Evolutionary conservation across 2,329 filamentous ascomycete genomes (phyloP), one percentile per base, ranked within the genome.

Genomic region (Cytospora schulzeri): DNA sequence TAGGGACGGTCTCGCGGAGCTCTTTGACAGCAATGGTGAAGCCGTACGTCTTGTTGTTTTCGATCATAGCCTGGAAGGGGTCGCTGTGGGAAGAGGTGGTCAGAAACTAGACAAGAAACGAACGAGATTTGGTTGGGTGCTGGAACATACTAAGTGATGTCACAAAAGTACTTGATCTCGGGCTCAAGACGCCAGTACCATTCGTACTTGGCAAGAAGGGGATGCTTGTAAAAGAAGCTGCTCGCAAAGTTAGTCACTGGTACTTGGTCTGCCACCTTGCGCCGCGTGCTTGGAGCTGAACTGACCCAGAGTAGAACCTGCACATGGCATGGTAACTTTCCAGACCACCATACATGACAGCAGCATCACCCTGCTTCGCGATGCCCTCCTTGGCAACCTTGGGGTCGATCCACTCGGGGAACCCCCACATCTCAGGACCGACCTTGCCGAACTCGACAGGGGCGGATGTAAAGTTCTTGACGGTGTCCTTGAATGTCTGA

Each of bases 101-200:
- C 35, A 50, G 19, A 51, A 19, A 7, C 31, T 24, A 14, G 38
- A 28, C 19, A 29, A 11, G 7, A 22, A 9, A 48, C 4, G 24
- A 19, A 17, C 2, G 6, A 17, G 4, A 14, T 35, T 35, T 35
- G 33, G 35, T 9, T n/a, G 50, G 35, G 8, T 22, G 31, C 15
- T n/a, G 56, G 51, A n/a, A 35, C 53, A 68, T 87, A 94, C 91
- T 99, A 99, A 69, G 95, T 99, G 71, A 99, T 98, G 76, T 99
- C 95, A 78, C 95, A 99, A 81, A 99, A 99, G 81, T 98, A 99
- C 81, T 94, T 97, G 86, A 99, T 98, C 79, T 99, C 95, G 69
- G 95, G 95, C 83, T 99, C 95, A 71, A 99, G 83, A 68, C 95
- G 92, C 95, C 95, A 99, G 82, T 99, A 99, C 95, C 95, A 99